These are phyloP conservation scores for Lachancea kluyveri DNA, from an alignment of 805 yeast species.

Conservation along the genomic window DNA sequence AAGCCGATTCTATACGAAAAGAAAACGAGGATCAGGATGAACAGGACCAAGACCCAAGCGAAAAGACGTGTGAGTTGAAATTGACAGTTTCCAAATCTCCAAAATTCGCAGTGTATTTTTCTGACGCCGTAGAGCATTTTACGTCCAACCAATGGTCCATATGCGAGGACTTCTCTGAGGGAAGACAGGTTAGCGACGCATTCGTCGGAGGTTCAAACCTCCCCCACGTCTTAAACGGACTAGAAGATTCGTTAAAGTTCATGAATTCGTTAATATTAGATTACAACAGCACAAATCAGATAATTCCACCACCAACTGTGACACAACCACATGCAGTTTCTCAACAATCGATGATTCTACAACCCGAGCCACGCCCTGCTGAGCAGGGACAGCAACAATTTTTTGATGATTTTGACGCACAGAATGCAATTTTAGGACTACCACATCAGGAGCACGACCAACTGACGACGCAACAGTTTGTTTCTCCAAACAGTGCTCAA, in stretches of 20 bases:
- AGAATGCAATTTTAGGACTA: slow-evolving; percentile 7
- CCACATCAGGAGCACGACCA: slow-evolving; percentile 4
- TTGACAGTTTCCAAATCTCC: slow-evolving; percentile 55
- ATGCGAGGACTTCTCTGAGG: slow-evolving; percentile 80
- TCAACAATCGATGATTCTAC: slow-evolving; percentile 5
- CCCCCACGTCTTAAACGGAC: slow-evolving; percentile 67
- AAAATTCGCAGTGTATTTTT: slow-evolving; percentile 70
- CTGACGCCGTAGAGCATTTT: slow-evolving; percentile 43
- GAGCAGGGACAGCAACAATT: slow-evolving; percentile 6
- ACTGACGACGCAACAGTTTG: neutral
- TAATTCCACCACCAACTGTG: slow-evolving; percentile 13
- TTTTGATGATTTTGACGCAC: slow-evolving; percentile 7
- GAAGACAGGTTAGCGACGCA: slow-evolving; percentile 72
- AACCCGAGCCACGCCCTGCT: slow-evolving; percentile 8
- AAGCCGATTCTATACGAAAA: slow-evolving; percentile 28
- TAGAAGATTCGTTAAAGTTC: slow-evolving; percentile 42
- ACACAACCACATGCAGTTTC: slow-evolving; percentile 1
- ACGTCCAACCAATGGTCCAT: slow-evolving; percentile 67
- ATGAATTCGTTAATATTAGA: slow-evolving; percentile 50
- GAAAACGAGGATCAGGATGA: slow-evolving; percentile 11
- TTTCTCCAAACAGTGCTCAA: slow-evolving; percentile 2
- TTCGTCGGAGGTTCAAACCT: slow-evolving; percentile 52
- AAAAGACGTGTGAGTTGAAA: slow-evolving; percentile 40
- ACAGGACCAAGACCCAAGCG: slow-evolving; percentile 10
- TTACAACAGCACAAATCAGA: slow-evolving; percentile 32